phyloP scores from a whole-genome alignment of 2,329 filamentous ascomycete species.

The Septoria petroselini region DNA sequence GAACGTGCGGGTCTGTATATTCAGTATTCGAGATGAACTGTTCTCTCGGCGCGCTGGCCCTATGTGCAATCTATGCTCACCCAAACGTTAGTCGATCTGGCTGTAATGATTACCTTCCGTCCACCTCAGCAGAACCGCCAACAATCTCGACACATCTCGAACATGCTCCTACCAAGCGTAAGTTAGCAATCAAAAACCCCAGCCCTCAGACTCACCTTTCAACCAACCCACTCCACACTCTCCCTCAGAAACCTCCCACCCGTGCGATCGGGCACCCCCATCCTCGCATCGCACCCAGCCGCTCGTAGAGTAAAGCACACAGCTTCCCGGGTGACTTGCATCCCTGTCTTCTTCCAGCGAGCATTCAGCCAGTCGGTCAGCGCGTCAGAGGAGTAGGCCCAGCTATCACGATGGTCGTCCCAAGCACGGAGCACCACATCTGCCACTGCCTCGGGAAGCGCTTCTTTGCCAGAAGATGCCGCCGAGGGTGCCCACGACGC shows the following conservation, averaged over 20 bases:
- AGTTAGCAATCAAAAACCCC: no score
- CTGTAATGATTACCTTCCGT: no score
- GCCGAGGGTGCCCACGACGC: conserved; percentile 8
- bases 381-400: conserved; percentile 27
- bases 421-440: conserved; percentile 25
- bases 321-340: conserved; percentile 25
- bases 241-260: conserved; percentile 18
- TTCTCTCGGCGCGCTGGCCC: no score
- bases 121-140: no score
- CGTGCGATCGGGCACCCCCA: conserved; percentile 25
- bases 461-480: conserved; percentile 10
- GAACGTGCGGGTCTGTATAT: no score
- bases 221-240: conserved; percentile 9
- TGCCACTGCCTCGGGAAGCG: conserved; percentile 24
- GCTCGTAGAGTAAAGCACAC: conserved; percentile 28
- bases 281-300: conserved; percentile 22
- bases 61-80: no score
- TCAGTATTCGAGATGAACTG: no score
- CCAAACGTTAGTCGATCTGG: no score
- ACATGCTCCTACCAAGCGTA: no score
- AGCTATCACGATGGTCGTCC: conserved; percentile 23
- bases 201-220: not conserved
- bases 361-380: conserved; percentile 33
- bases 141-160: no score
- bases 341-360: conserved; percentile 31